A percentile compares a stretch with the other conserved stretches of the same genome.
Conservation (phyloP, 2,329 filamentous ascomycete genomes). For the Geoglossum cookeanum region DNA sequence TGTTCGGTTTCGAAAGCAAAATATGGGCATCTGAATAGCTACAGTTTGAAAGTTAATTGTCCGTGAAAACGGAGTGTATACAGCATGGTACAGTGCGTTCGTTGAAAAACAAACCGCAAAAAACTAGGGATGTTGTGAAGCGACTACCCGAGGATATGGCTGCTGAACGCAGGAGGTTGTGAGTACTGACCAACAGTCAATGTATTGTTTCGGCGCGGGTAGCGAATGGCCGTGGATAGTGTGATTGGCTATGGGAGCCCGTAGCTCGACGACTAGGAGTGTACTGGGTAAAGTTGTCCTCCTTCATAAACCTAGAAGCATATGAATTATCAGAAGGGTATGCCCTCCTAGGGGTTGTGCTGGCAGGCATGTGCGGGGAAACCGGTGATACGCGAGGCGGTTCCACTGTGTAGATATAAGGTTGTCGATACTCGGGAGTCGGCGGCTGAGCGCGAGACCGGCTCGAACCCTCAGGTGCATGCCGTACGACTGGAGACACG, state of each 20-base stretch:
- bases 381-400: background rate
- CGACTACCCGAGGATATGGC: background rate
- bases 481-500: background rate
- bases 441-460: background rate
- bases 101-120: background rate
- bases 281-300: background rate
- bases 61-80: conserved; percentile 1
- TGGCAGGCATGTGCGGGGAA: background rate
- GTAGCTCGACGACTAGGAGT: background rate
- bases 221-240: background rate
- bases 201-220: background rate
- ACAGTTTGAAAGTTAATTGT: conserved; percentile 1
- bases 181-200: background rate
- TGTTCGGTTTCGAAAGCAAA: background rate
- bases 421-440: background rate
- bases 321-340: background rate
- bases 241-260: background rate
- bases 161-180: background rate
- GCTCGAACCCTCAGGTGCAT: background rate
- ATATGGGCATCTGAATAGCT: background rate
- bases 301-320: background rate
- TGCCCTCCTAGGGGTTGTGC: background rate
- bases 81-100: background rate
- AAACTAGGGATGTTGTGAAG: no score
- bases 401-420: background rate